Evolutionary conservation across 1,284 basidiomycete species (phyloP), one percentile per base, ranked within the genome.

Genomic region (Moniliophthora roreri): DNA sequence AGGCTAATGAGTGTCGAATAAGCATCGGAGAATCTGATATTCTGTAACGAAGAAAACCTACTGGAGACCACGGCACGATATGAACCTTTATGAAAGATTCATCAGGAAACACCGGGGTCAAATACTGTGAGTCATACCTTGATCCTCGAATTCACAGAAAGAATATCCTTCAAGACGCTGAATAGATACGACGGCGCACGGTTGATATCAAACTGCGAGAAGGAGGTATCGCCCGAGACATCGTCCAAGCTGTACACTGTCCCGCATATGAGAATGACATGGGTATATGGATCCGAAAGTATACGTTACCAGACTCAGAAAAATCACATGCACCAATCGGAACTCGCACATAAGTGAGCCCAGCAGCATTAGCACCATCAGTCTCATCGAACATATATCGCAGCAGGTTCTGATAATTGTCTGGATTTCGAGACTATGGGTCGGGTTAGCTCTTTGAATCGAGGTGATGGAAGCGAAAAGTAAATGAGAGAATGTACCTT

Each of bases 1-100:
- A 2, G 70, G 69, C 60, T 58, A 32, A 6, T 6, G 28, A 11
- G 34, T 9, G 9, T 40, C 16, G 13, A 3, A 21, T 11, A 24
- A 39, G 37, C 32, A n/a, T n/a, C n/a, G n/a, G n/a, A n/a, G n/a
- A n/a, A n/a, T 9, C n/a, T 37, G 24, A 15, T 2, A 32, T 15
- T 50, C 9, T 21, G 34, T 13, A 15, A 18, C 21, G 18, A n/a
- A 21, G 23, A 16, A 32, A 16, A 9, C 66, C 54, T 44, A 69
- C 68, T 10, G 69, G 66, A 48, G 67, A 69, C 71, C 71, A 73
- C 13, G 70, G 70, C 21, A 69, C 41, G 24, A 71, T 50, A 47
- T 68, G 65, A 13, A 72, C 60, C 58, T 68, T 32, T n/a, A n/a
- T n/a, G n/a, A 36, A 9, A 36, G 38, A 39, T 6, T 39, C 38